Conservation (phyloP, 2,329 filamentous ascomycete genomes). For the Monosporascus sp. region DNA sequence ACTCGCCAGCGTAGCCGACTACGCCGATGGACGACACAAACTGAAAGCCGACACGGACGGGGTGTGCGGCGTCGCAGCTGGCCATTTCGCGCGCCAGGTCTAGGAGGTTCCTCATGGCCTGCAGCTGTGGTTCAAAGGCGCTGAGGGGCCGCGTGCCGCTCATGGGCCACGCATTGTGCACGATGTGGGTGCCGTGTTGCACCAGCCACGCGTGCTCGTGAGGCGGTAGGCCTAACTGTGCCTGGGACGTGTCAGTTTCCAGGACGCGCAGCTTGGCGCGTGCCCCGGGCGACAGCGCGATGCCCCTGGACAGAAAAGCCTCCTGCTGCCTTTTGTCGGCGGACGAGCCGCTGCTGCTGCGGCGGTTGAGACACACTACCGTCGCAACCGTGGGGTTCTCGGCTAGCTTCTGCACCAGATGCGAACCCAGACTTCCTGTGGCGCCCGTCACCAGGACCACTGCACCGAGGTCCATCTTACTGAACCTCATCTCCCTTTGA, state of each 20-base stretch:
- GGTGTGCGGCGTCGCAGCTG: neutral
- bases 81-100: neutral
- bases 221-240: neutral
- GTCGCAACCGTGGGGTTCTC: conserved; percentile 14
- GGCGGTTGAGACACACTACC: conserved; percentile 41
- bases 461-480: neutral
- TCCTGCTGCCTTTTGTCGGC: conserved; percentile 9
- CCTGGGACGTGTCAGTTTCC: conserved; percentile 26
- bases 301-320: conserved; percentile 6
- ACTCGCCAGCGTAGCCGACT: conserved; percentile 20
- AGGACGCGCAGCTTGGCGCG: conserved; percentile 32
- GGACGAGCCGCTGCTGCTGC: conserved; percentile 5
- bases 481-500: too few species aligned
- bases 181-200: neutral
- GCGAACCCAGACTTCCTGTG: conserved; percentile 31
- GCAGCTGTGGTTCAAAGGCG: conserved; percentile 1
- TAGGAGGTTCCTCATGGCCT: neutral
- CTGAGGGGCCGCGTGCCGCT: neutral
- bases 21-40: conserved; percentile 33
- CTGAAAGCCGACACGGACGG: conserved; percentile 22
- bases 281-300: conserved; percentile 1
- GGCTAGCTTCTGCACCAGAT: conserved; percentile 27
- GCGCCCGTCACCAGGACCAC: conserved; percentile 32
- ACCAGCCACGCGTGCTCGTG: neutral
- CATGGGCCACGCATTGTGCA: conserved; percentile 4